Percentiles rank a stretch among this genome's conserved stretches.
These are phyloP conservation scores for Hevea brasiliensis DNA, from an alignment of 345 rosid species.

Conservation along the genomic window DNA sequence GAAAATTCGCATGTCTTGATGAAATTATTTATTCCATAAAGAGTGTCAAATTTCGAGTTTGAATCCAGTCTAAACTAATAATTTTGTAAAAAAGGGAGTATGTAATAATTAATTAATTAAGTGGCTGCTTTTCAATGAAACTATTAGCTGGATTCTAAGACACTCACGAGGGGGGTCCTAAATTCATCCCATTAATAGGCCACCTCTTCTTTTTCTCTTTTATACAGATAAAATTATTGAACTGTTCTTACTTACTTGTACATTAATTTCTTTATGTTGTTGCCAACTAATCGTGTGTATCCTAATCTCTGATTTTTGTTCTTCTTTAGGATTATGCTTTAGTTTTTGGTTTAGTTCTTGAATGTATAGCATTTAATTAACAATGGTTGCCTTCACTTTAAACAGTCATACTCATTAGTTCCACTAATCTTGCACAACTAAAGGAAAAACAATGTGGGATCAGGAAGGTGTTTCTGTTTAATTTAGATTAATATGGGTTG, in stretches of 20 bases:
- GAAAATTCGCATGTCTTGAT: no score
- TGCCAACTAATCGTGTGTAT: conserved; percentile 29
- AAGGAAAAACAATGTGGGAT: conserved; percentile 28
- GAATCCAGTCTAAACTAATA: no score
- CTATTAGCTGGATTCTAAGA: conserved; percentile 19
- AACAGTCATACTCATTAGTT: conserved; percentile 1
- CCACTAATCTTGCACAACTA: conserved; percentile 27
- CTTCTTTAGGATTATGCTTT: conserved; percentile 1
- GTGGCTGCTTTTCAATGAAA: neutral
- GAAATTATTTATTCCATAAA: no score
- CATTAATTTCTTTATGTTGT: conserved; percentile 3
- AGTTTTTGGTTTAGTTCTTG: neutral
- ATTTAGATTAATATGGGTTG: neutral
- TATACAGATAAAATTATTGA: no score
- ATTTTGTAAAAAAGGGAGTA: no score
- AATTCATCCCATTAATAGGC: conserved; percentile 26
- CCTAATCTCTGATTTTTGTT: neutral
- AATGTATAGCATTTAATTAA: neutral
- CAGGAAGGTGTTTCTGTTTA: neutral
- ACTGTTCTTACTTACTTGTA: no score
- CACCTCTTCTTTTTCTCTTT: conserved; percentile 17
- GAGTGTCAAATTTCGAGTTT: no score
- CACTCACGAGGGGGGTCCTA: conserved; percentile 12
- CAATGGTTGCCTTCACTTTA: neutral
- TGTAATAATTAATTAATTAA: no score